A percentile compares a stretch with the other conserved stretches of the same genome.
Evolutionary conservation across 345 rosid genomes (phyloP).

Genomic region (Pelargonium nanum): DNA sequence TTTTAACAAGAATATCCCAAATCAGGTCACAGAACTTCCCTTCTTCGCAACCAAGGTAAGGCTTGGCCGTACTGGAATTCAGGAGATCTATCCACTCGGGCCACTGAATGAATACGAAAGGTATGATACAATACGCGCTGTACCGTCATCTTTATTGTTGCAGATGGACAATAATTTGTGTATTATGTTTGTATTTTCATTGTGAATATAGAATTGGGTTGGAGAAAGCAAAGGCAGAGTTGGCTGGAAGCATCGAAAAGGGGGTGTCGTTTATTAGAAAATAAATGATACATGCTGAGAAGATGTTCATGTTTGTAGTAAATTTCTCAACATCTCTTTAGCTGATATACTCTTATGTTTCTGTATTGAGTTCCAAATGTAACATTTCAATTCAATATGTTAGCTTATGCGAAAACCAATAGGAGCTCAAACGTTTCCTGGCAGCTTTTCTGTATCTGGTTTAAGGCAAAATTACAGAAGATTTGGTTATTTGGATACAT

Average conservation of each 20-base stretch:
- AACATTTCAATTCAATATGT: background rate
- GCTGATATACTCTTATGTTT: too few relatives aligned
- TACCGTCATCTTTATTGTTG: background rate
- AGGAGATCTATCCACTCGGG: constrained; percentile 70
- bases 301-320: background rate
- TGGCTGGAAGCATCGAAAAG: constrained; percentile 65
- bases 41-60: constrained; percentile 86
- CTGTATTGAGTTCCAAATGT: background rate
- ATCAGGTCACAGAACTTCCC: constrained; percentile 90
- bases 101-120: constrained; percentile 82
- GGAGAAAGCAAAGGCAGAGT: constrained; percentile 87
- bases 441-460: too few relatives aligned
- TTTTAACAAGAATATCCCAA: background rate
- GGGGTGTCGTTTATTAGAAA: constrained; percentile 62
- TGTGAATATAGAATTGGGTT: constrained; percentile 37
- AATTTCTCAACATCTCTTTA: too few relatives aligned
- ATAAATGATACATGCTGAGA: constrained; percentile 11
- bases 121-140: constrained; percentile 14
- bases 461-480: too few relatives aligned
- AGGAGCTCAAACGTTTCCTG: too few relatives aligned
- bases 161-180: background rate
- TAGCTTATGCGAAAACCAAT: too few relatives aligned
- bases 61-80: constrained; percentile 65
- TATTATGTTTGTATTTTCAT: background rate
- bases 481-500: too few relatives aligned